Base-by-base conservation (phyloP, 1,284 basidiomycete species). In the Sporisorium exsertum region DNA sequence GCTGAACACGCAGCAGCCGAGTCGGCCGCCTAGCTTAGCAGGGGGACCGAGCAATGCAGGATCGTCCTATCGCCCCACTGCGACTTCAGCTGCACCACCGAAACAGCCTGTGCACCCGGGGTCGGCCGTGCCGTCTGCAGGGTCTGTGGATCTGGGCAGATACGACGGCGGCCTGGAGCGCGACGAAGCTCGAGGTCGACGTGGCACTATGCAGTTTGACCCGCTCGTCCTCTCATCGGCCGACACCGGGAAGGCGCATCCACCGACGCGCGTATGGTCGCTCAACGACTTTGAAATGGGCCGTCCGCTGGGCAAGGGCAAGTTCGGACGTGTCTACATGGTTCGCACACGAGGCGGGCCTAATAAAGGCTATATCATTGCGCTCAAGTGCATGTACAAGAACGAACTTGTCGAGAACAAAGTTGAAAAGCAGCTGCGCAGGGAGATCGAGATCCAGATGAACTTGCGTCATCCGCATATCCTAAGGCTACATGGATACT, bases 311-410 rank as follows among this genome's bases (percentile, higher is more conserved):
- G 97, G 97, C 29, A 98, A 99, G 86, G 97, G 97, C 68, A 98
- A 98, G 87, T 99, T 99, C 81, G 97, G 97, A 0, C 93, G 95
- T 0, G 97, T 99, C 27, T 99, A 99, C 88, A 95, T 99, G 91
- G 95, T 97, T 45, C 91, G 96, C 56, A 99, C 97, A 4, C 95
- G 94, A 84, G 60, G 45, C 5, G 71, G 69, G 5, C 75, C 72
- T 5, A 68, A 65, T 43, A 78, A 78, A 46, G 81, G 80, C 22
- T 99, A 95, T 88, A 97, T 98, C 83, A 91, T 99, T 79, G 97
- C 96, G 10, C 91, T 99, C 86, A 99, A 99, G 87, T 95, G 94
- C 78, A 89, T 98, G 66, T 97, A 97, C 89, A 99, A 99, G 88
- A 92, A 93, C 58, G 96, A 99, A 87, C 92, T 98, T 80, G 90